Conservation (phyloP, 192 early-diverging fungal genomes). For the Coemansia biformis region DNA sequence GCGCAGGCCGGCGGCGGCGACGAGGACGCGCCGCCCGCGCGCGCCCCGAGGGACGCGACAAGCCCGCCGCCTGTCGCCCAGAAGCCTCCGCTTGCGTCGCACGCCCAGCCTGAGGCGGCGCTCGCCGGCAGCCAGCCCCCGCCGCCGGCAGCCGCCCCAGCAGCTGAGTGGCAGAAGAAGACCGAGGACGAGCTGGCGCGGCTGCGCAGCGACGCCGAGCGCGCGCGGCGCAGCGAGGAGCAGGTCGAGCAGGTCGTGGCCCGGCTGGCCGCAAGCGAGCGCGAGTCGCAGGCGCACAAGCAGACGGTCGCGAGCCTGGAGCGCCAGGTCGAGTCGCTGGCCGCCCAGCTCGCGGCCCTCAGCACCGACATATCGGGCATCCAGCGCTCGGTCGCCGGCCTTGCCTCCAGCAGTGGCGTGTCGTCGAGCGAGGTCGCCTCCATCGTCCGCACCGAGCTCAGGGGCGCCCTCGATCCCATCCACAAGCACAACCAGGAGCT, state of each 20-base stretch:
- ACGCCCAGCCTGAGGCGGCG: background rate
- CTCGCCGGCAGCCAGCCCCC: background rate
- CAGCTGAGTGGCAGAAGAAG: slow-evolving; percentile 40
- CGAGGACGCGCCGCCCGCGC: slow-evolving; percentile 14
- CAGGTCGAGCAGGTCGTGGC: slow-evolving; percentile 19
- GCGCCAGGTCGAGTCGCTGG: slow-evolving; percentile 23
- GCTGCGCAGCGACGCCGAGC: slow-evolving; percentile 26
- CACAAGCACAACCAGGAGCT: slow-evolving; percentile 22
- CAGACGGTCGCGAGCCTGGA: slow-evolving; percentile 33
- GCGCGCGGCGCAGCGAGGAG: slow-evolving; percentile 13
- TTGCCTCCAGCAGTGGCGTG: slow-evolving; percentile 16
- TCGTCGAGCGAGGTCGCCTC: slow-evolving; percentile 12
- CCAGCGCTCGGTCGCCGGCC: slow-evolving; percentile 17
- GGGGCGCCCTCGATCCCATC: slow-evolving; percentile 23
- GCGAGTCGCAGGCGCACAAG: slow-evolving; percentile 26
- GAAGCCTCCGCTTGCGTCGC: slow-evolving; percentile 28
- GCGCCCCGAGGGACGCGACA: too few species aligned
- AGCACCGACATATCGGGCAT: slow-evolving; percentile 10
- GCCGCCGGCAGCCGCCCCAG: background rate
- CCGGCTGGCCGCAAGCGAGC: slow-evolving; percentile 26
- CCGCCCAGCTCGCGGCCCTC: slow-evolving; percentile 15
- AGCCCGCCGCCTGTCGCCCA: slow-evolving; percentile 11
- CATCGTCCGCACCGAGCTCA: slow-evolving; percentile 26
- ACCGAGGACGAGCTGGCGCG: slow-evolving; percentile 34
- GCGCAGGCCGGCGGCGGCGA: slow-evolving; percentile 25